phyloP scores from a whole-genome alignment of 495 filamentous ascomycete species.

The Neurospora hispaniola region DNA sequence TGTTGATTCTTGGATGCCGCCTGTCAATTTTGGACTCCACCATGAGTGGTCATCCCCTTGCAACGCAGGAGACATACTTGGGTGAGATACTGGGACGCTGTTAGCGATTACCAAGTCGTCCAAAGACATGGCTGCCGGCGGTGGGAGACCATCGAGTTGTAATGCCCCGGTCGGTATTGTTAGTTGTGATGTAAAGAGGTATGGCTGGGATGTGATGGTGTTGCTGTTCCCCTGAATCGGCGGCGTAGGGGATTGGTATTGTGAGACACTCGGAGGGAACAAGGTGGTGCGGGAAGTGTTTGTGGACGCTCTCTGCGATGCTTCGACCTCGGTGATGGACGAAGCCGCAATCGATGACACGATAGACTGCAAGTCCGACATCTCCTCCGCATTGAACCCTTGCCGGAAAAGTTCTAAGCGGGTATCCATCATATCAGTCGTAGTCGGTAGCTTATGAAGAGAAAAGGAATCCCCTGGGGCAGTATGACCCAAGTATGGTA shows the following conservation, averaged over 20 bases:
- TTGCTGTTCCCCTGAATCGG: slow-evolving; percentile 1
- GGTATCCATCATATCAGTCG: slow-evolving; percentile 3
- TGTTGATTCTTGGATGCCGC: slow-evolving; percentile 8
- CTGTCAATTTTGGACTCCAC: slow-evolving; percentile 12
- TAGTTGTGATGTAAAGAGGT: slow-evolving; percentile 10
- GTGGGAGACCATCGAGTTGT: not conserved
- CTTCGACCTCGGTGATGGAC: slow-evolving; percentile 10
- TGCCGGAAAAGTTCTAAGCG: slow-evolving; percentile 19
- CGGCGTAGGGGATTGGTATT: slow-evolving; percentile 4
- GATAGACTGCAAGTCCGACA: slow-evolving; percentile 13
- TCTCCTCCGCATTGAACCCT: slow-evolving; percentile 6
- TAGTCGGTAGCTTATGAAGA: slow-evolving; percentile 8
- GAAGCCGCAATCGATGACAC: slow-evolving; percentile 16
- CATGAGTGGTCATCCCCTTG: slow-evolving; percentile 7
- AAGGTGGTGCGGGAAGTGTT: slow-evolving; percentile 23
- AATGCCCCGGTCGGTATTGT: slow-evolving; percentile 2
- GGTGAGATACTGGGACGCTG: slow-evolving; percentile 4
- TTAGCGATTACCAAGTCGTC: slow-evolving; percentile 9
- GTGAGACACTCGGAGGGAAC: slow-evolving; percentile 6
- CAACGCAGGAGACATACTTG: slow-evolving; percentile 1
- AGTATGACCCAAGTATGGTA: slow-evolving; percentile 5
- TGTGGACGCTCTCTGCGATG: slow-evolving; percentile 12
- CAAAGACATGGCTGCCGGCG: slow-evolving; percentile 14
- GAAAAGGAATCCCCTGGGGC: slow-evolving; percentile 1
- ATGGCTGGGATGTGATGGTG: slow-evolving; percentile 6